Evolutionary conservation across 2,329 filamentous ascomycete genomes (phyloP), one percentile per base, ranked within the genome.

Genomic region (Plectosphaerella cucumerina): DNA sequence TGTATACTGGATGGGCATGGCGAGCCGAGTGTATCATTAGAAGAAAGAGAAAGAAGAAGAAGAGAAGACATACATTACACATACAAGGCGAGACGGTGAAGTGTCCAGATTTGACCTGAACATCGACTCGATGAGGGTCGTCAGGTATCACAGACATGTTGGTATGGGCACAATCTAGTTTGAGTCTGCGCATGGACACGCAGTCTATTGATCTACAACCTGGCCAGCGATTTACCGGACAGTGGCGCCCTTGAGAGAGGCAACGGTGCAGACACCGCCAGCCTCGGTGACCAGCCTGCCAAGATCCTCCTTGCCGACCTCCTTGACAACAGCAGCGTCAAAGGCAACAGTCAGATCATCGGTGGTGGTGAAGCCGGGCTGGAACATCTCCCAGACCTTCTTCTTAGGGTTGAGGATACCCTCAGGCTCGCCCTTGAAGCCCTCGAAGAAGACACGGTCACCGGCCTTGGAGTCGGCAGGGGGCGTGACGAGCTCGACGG

Each of bases 321-420:
- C 84, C 70, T 89, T 86, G 34, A 96, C 89, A 44, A 77, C 84
- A 43, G 73, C 79, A 3, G 88, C 89, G 63, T 97, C 89, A 66
- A 97, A 99, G 0, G 81, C 91, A 34, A 96, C 93, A 71, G 92
- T 88, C 48, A 93, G 77, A 44, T 70, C 72, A 8, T 87, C 86
- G 1, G 87, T 96, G 8, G 93, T 99, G 26, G 89, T 96, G 74
- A 97, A 97, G 0, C 93, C 94, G 1, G 92, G 91, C 78, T 97
- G 93, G 73, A 96, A 90, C 10, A 81, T 90, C 79, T 99, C 94
- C 92, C 93, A 97, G 55, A 97, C 77, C 85, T 97, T 97, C 85
- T 97, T 99, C 86, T 99, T 99, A 52, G 94, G 94, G 80, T 97
- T 99, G 52, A 99, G 80, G 48, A 93, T 84, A 56, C 86, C 87